phyloP scores from a whole-genome alignment of 352 stramenopile species.

The Pythium rishiriense region DNA sequence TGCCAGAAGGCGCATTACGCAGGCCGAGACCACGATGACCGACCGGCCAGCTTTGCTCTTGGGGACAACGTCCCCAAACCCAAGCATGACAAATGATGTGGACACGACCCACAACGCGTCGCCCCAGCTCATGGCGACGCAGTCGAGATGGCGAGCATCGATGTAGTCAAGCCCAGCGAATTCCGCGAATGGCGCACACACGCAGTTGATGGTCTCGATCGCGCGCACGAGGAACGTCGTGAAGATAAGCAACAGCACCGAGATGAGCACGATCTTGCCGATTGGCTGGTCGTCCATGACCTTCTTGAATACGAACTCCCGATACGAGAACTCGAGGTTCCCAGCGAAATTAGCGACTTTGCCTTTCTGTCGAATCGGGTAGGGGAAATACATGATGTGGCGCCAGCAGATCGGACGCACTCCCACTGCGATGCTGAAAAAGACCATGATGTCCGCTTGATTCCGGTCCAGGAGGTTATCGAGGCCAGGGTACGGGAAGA shows the following conservation, averaged over 20 bases:
- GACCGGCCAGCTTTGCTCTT: conserved; percentile 29
- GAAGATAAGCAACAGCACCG: conserved; percentile 26
- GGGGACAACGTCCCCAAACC: conserved; percentile 45
- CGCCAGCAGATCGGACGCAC: conserved; percentile 53
- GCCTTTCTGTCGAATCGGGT: conserved; percentile 65
- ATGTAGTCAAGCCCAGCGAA: neutral
- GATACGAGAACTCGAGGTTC: conserved; percentile 69
- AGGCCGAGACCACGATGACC: conserved; percentile 35
- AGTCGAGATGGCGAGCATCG: conserved; percentile 17
- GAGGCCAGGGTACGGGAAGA: conserved; percentile 59
- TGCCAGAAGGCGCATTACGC: conserved; percentile 36
- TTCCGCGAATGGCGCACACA: conserved; percentile 27
- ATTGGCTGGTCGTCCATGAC: conserved; percentile 59
- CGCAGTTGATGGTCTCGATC: conserved; percentile 47
- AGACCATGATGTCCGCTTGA: conserved; percentile 36
- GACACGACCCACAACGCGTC: conserved; percentile 50
- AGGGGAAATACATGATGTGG: conserved; percentile 62
- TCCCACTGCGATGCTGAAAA: conserved; percentile 42
- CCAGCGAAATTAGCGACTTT: conserved; percentile 64
- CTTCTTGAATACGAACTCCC: conserved; percentile 73
- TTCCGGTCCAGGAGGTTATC: conserved; percentile 33
- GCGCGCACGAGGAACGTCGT: conserved; percentile 48
- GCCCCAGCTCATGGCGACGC: conserved; percentile 31
- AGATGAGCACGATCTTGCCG: conserved; percentile 39
- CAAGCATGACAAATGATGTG: conserved; percentile 50